Evolutionary conservation across 768 basidiomycete species (phyloP).

Genomic region (Sporobolomyces phaffii): DNA sequence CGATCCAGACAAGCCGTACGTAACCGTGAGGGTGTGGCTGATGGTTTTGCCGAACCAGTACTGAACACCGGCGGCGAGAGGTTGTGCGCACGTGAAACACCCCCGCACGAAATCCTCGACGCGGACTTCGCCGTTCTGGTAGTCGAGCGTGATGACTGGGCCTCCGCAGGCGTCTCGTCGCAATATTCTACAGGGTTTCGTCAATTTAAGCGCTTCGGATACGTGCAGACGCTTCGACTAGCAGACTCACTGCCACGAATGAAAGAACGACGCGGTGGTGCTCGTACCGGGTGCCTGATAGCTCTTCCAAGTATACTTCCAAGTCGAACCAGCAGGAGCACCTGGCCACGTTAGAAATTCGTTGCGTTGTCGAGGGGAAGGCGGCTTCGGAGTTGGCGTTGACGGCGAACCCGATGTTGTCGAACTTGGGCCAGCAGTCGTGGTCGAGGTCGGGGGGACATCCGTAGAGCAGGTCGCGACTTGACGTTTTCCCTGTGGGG

Average conservation of each 20-base stretch:
- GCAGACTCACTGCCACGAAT: slow-evolving; percentile 25
- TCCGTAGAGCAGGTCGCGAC: slow-evolving; percentile 3
- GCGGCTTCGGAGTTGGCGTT: background rate
- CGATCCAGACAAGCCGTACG: slow-evolving; percentile 20
- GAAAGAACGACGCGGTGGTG: slow-evolving; percentile 14
- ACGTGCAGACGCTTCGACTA: too few species aligned
- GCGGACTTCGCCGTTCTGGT: slow-evolving; percentile 22
- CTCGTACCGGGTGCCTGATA: background rate
- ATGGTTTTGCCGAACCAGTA: slow-evolving; percentile 20
- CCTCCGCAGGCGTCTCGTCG: slow-evolving; percentile 24
- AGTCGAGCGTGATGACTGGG: slow-evolving; percentile 19
- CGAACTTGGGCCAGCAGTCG: background rate
- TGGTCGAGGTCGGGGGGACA: background rate
- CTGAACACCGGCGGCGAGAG: background rate
- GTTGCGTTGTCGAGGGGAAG: background rate
- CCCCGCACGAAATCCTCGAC: background rate
- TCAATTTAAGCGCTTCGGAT: too few species aligned
- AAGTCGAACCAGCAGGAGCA: background rate
- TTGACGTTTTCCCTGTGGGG: slow-evolving; percentile 18
- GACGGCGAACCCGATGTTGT: background rate
- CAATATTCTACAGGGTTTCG: background rate
- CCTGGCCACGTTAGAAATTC: slow-evolving; percentile 27
- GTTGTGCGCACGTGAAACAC: background rate
- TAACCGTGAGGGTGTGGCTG: slow-evolving; percentile 5
- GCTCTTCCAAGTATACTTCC: slow-evolving; percentile 22